A percentile compares a stretch with the other conserved stretches of the same genome.
Evolutionary conservation across 768 basidiomycete genomes (phyloP).

Genomic region (Gloeopeniophorella convolvens): DNA sequence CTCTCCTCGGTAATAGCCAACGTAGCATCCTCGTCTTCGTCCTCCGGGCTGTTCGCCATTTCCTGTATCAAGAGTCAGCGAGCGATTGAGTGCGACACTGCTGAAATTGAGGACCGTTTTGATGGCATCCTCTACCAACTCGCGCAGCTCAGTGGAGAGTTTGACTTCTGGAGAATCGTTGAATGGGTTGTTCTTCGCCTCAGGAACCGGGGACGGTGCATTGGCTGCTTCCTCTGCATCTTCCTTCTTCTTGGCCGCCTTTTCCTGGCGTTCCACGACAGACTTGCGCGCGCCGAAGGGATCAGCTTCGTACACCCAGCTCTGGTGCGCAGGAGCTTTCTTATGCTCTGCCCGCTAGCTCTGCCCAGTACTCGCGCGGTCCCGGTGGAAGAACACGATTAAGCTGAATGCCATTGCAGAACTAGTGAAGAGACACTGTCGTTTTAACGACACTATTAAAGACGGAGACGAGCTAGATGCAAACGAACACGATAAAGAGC

Average conservation of each 20-base stretch:
- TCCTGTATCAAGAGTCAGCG: constrained; percentile 33
- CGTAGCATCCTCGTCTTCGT: constrained; percentile 30
- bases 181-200: constrained; percentile 32
- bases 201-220: constrained; percentile 11
- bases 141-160: constrained; percentile 72
- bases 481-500: constrained; percentile 77
- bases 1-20: constrained; percentile 39
- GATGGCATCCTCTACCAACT: constrained; percentile 74
- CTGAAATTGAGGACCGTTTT: constrained; percentile 47
- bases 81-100: background rate
- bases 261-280: constrained; percentile 61
- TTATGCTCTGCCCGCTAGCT: constrained; percentile 68
- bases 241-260: constrained; percentile 40
- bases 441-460: constrained; percentile 21
- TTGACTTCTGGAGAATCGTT: constrained; percentile 63
- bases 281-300: constrained; percentile 71
- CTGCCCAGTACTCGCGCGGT: constrained; percentile 84
- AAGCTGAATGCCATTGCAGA: constrained; percentile 69
- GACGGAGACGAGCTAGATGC: background rate
- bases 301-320: constrained; percentile 86
- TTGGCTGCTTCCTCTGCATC: constrained; percentile 25
- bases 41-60: constrained; percentile 45
- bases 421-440: constrained; percentile 36
- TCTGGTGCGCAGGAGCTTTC: constrained; percentile 55
- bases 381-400: constrained; percentile 74